Evolutionary conservation across 768 basidiomycete genomes (phyloP).

Genomic region (Leucocoprinus leucothites): DNA sequence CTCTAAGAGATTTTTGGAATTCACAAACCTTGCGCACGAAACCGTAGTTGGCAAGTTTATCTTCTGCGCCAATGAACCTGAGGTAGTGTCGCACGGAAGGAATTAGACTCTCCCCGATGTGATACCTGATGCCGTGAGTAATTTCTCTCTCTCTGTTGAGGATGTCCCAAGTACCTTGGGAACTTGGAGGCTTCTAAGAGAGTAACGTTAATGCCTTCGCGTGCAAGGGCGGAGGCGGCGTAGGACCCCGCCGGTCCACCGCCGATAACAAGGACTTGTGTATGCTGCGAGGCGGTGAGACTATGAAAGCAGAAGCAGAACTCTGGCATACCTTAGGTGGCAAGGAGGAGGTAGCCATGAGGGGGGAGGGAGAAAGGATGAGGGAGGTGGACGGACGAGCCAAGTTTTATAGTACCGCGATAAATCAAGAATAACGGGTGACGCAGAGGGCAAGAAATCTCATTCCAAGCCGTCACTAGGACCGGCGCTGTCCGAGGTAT

Average conservation of each 20-base stretch:
- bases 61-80: conserved; percentile 55
- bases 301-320: not conserved
- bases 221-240: conserved; percentile 51
- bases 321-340: conserved; percentile 25
- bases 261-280: conserved; percentile 43
- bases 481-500: conserved; percentile 12
- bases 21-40: conserved; percentile 46
- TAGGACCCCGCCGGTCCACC: conserved; percentile 59
- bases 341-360: conserved; percentile 27
- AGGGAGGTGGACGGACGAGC: conserved; percentile 4
- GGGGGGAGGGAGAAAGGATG: conserved; percentile 19
- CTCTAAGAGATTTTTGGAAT: not conserved
- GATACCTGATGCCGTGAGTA: conserved; percentile 35
- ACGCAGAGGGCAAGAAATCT: conserved; percentile 10
- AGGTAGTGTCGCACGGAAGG: conserved; percentile 59
- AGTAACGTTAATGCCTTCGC: conserved; percentile 54
- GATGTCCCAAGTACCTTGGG: conserved; percentile 34
- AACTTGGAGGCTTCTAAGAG: conserved; percentile 54
- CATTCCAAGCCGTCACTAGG: conserved; percentile 11
- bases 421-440: conserved; percentile 9
- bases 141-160: not conserved
- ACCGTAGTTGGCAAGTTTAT: conserved; percentile 44
- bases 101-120: conserved; percentile 59
- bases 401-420: conserved; percentile 11
- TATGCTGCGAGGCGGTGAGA: conserved; percentile 27